Conservation (phyloP, 805 yeast genomes). For the Kockiozyma suomiensis region DNA sequence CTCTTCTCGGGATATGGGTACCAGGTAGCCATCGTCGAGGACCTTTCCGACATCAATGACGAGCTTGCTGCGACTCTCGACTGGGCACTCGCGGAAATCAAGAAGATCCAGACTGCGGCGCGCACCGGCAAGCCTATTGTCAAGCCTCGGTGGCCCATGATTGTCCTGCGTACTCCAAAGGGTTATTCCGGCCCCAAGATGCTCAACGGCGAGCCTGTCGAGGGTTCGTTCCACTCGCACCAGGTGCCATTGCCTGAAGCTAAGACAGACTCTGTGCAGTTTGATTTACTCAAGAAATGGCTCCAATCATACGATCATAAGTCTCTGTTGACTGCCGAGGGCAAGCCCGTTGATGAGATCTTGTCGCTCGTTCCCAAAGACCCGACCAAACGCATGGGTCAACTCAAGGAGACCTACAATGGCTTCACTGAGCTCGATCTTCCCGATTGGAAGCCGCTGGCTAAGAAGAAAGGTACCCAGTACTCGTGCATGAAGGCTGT, state of each 20-base stretch:
- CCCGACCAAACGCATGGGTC: slow-evolving; percentile 32
- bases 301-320: slow-evolving; percentile 26
- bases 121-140: slow-evolving; percentile 29
- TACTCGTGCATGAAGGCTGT: slow-evolving; percentile 27
- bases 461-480: slow-evolving; percentile 28
- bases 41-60: slow-evolving; percentile 19
- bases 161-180: slow-evolving; percentile 36
- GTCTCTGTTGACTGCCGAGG: slow-evolving; percentile 26
- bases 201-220: slow-evolving; percentile 30
- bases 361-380: slow-evolving; percentile 21
- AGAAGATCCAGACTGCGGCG: slow-evolving; percentile 31
- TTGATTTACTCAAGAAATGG: slow-evolving; percentile 31
- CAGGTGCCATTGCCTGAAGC: slow-evolving; percentile 36
- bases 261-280: slow-evolving; percentile 28
- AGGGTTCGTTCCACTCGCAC: slow-evolving; percentile 35
- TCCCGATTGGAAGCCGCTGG: slow-evolving; percentile 33
- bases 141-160: slow-evolving; percentile 35
- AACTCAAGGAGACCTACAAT: slow-evolving; percentile 30
- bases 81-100: slow-evolving; percentile 30
- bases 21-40: slow-evolving; percentile 32
- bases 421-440: slow-evolving; percentile 27
- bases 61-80: slow-evolving; percentile 33
- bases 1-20: slow-evolving; percentile 35
- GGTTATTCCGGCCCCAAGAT: slow-evolving; percentile 34
- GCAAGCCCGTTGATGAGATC: slow-evolving; percentile 29